These are phyloP conservation scores for Cucurbita pepo DNA, from an alignment of 306 rosid species.

Conservation along the genomic window DNA sequence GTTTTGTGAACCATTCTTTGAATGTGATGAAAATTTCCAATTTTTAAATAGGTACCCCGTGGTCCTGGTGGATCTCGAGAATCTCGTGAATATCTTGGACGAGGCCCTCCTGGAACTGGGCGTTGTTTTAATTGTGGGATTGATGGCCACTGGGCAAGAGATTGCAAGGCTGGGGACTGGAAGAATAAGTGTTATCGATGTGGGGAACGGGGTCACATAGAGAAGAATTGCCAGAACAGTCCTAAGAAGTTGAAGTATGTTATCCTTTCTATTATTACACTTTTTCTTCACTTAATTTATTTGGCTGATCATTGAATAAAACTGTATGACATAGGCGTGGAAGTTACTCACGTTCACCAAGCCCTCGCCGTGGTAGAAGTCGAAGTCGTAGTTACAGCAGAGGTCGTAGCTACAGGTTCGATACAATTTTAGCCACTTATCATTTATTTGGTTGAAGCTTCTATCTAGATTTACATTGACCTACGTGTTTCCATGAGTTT, in stretches of 20 bases:
- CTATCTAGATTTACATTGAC: not conserved
- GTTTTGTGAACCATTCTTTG: not conserved
- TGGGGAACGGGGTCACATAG: constrained; percentile 39
- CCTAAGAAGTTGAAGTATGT: constrained; percentile 26
- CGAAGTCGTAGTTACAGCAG: constrained; percentile 45
- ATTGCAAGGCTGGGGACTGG: constrained; percentile 47
- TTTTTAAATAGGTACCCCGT: constrained; percentile 19
- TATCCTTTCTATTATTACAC: not conserved
- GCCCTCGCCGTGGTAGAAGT: constrained; percentile 38
- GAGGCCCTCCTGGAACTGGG: constrained; percentile 45
- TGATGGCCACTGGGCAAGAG: constrained; percentile 47
- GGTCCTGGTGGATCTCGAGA: constrained; percentile 39
- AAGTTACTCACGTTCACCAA: constrained; percentile 28
- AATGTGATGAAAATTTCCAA: not conserved
- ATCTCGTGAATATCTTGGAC: constrained; percentile 30
- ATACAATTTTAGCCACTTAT: not conserved
- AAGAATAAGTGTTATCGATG: constrained; percentile 42
- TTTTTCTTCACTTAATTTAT: no score
- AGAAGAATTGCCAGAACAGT: constrained; percentile 39
- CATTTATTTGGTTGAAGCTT: not conserved
- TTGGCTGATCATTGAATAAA: not conserved
- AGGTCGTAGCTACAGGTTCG: constrained; percentile 38
- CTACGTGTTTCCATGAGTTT: not conserved
- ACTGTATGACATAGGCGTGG: constrained; percentile 10
- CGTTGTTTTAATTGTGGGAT: constrained; percentile 44